Conservation (phyloP, 345 rosid genomes). For the Crucihimalaya himalaica region DNA sequence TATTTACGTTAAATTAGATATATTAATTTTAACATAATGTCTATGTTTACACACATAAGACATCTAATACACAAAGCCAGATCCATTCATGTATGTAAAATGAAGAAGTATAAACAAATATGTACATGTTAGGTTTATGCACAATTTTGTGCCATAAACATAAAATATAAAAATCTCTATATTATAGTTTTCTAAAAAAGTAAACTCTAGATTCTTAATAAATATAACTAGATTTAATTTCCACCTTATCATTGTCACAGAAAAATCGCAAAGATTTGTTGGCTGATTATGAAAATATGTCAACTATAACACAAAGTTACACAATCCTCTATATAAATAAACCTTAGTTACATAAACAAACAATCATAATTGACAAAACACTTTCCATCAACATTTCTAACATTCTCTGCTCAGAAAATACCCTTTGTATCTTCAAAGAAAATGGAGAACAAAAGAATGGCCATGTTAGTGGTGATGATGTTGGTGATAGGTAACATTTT, state of each 20-base stretch:
- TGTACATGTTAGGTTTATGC: neutral
- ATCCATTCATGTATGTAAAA: neutral
- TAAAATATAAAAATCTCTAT: neutral
- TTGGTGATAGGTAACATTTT: slow-evolving; percentile 32
- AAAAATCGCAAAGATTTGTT: neutral
- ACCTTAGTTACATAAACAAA: neutral
- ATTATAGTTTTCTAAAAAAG: neutral
- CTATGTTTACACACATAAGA: neutral
- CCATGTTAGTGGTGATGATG: slow-evolving; percentile 16
- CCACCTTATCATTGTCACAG: neutral
- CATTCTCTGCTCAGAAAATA: neutral
- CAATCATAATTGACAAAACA: neutral
- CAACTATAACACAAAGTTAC: neutral
- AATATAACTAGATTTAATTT: neutral
- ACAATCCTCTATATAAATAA: neutral
- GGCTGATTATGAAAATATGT: slow-evolving; percentile 4
- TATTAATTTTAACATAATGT: neutral
- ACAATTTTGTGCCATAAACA: neutral
- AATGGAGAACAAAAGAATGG: slow-evolving; percentile 32
- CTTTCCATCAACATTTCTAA: neutral
- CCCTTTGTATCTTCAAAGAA: neutral
- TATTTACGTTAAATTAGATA: neutral
- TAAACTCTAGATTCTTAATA: neutral
- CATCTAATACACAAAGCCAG: neutral
- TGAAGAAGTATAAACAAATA: neutral